Conservation (phyloP, 192 early-diverging fungal species). For the Kickxella alabastrina region DNA sequence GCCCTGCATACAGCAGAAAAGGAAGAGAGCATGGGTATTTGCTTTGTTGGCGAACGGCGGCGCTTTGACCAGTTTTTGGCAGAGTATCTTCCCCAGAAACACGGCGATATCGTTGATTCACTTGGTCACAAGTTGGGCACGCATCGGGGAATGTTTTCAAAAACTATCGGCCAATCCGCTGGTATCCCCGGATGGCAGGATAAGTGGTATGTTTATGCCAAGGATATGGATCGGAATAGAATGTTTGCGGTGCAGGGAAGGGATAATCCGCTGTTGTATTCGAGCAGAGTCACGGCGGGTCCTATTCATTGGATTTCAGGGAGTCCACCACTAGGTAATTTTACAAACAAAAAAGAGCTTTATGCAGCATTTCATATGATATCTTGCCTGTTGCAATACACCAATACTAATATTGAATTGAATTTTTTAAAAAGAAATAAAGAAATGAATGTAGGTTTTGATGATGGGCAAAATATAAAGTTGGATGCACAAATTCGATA, state of each 20-base stretch:
- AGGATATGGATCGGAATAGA: slow-evolving; percentile 58
- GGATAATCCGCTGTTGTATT: slow-evolving; percentile 30
- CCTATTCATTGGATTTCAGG: slow-evolving; percentile 53
- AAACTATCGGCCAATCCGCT: slow-evolving; percentile 80
- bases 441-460: not conserved
- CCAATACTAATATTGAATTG: not conserved
- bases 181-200: slow-evolving; percentile 58
- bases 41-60: slow-evolving; percentile 83
- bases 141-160: slow-evolving; percentile 66
- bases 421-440: no score
- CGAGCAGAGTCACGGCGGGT: slow-evolving; percentile 13
- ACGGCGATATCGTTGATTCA: slow-evolving; percentile 43
- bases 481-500: slow-evolving; percentile 59
- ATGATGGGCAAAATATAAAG: slow-evolving; percentile 7
- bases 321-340: slow-evolving; percentile 8
- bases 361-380: no score
- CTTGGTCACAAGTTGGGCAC: slow-evolving; percentile 25
- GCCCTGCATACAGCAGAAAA: slow-evolving; percentile 59
- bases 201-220: slow-evolving; percentile 74
- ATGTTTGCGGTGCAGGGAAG: slow-evolving; percentile 67
- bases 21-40: slow-evolving; percentile 95
- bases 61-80: slow-evolving; percentile 75
- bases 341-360: not conserved
- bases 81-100: slow-evolving; percentile 52
- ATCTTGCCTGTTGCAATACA: not conserved